Conservation (phyloP, 2,329 filamentous ascomycete species). For the Podosphaera xanthii region DNA sequence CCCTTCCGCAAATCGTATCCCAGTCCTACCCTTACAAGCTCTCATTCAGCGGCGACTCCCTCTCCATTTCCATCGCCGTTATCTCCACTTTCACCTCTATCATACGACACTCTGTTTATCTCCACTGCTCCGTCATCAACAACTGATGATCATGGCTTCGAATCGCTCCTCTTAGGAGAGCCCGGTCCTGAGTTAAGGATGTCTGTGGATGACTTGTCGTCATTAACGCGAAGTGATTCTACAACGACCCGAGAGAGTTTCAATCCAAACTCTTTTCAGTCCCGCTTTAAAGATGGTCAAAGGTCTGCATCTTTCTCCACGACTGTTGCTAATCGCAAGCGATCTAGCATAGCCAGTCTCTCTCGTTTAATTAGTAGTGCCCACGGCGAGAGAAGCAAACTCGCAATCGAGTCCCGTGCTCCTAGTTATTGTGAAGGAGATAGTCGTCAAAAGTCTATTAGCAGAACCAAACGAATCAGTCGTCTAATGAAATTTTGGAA, state of each 20-base stretch:
- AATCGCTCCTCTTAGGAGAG: constrained; percentile 49
- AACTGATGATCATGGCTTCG: constrained; percentile 29
- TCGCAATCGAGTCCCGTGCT: constrained; percentile 38
- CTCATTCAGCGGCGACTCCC: constrained; percentile 34
- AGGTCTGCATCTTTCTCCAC: constrained; percentile 39
- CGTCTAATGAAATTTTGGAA: constrained; percentile 67
- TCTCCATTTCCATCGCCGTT: constrained; percentile 35
- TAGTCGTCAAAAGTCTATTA: constrained; percentile 36
- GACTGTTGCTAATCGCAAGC: constrained; percentile 38
- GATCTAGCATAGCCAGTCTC: constrained; percentile 54
- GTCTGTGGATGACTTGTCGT: constrained; percentile 53
- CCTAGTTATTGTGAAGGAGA: constrained; percentile 26
- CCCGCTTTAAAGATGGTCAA: constrained; percentile 30
- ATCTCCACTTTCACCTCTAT: constrained; percentile 45
- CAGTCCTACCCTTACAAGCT: constrained; percentile 30
- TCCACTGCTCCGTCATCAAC: constrained; percentile 56
- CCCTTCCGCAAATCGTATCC: constrained; percentile 21
- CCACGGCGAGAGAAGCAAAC: constrained; percentile 52
- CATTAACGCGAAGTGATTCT: constrained; percentile 52
- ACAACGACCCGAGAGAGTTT: constrained; percentile 49
- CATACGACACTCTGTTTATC: constrained; percentile 47
- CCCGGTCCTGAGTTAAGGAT: constrained; percentile 48
- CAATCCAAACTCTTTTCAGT: constrained; percentile 16
- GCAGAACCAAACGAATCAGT: constrained; percentile 47
- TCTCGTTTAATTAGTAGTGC: constrained; percentile 55